Evolutionary conservation across 2,329 filamentous ascomycete genomes (phyloP).

Genomic region (Fusarium verrucosum): DNA sequence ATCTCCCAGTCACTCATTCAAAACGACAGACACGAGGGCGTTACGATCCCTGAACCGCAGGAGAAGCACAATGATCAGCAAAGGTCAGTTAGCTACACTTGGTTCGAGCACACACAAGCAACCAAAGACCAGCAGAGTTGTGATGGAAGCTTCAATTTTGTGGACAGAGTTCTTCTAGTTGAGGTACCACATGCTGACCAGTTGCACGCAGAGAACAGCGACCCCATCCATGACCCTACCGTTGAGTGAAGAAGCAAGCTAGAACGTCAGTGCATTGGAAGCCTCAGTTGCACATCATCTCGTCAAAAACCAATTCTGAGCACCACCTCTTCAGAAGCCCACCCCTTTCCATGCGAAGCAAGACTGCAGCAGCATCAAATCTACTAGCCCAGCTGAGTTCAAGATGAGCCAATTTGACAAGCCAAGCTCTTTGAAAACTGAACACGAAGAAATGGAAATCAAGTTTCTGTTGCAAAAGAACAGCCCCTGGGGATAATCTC

Average conservation of each 20-base stretch:
- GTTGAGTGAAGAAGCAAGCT: neutral
- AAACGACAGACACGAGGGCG: conserved; percentile 48
- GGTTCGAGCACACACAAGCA: conserved; percentile 46
- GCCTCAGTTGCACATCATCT: neutral
- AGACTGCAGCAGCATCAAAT: neutral
- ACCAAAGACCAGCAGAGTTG: neutral
- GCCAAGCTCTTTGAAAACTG: no score
- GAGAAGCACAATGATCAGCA: conserved; percentile 48
- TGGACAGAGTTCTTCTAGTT: conserved; percentile 39
- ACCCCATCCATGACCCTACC: neutral
- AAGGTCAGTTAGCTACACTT: conserved; percentile 51
- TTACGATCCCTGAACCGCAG: conserved; percentile 45
- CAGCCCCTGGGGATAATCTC: neutral
- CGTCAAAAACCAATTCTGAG: accelerated
- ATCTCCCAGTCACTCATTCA: accelerated
- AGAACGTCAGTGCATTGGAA: neutral
- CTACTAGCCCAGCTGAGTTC: neutral
- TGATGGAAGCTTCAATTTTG: conserved; percentile 32
- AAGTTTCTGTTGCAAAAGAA: accelerated
- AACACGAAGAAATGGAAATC: no score
- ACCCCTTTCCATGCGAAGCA: accelerated
- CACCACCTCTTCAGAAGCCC: accelerated
- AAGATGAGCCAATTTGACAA: neutral
- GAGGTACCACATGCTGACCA: neutral
- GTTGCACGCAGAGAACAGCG: neutral